Evolutionary conservation across 441 rosid genomes (phyloP).

Genomic region (Arabidopsis lyrata): DNA sequence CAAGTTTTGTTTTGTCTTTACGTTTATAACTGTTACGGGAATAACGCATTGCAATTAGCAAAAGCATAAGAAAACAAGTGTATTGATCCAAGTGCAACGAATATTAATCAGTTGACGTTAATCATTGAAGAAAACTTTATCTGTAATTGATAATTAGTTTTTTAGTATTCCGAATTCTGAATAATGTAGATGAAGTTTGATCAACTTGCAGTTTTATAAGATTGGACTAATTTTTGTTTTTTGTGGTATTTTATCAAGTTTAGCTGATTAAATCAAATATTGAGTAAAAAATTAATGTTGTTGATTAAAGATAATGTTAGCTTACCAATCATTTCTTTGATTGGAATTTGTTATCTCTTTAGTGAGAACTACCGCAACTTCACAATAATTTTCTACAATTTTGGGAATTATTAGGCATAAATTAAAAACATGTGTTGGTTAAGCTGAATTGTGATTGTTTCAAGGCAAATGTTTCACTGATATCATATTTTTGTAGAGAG

Average conservation of each 20-base stretch:
- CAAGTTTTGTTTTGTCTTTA: slow-evolving; percentile 28
- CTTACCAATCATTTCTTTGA: slow-evolving; percentile 20
- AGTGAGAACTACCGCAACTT: slow-evolving; percentile 5
- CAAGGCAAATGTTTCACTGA: background rate
- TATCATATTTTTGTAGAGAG: background rate
- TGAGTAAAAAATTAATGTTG: slow-evolving; percentile 10
- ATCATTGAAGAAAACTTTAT: slow-evolving; percentile 25
- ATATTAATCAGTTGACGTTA: slow-evolving; percentile 23
- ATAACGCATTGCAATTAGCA: slow-evolving; percentile 31
- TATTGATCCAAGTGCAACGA: slow-evolving; percentile 24
- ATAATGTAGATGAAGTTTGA: slow-evolving; percentile 22
- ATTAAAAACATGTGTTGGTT: background rate
- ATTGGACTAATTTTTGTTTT: background rate
- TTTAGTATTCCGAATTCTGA: slow-evolving; percentile 5
- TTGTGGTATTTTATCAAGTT: background rate
- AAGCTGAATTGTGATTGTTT: background rate
- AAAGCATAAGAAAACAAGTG: slow-evolving; percentile 41
- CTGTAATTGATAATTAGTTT: slow-evolving; percentile 11
- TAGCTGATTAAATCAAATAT: background rate
- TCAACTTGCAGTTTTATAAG: slow-evolving; percentile 18
- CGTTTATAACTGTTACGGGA: slow-evolving; percentile 41
- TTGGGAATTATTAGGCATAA: slow-evolving; percentile 2
- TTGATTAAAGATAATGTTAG: slow-evolving; percentile 5
- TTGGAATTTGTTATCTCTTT: slow-evolving; percentile 14
- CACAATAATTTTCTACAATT: slow-evolving; percentile 2